Evolutionary conservation across 257 asterid species (phyloP).

Genomic region (Parsonsia alboflavescens): DNA sequence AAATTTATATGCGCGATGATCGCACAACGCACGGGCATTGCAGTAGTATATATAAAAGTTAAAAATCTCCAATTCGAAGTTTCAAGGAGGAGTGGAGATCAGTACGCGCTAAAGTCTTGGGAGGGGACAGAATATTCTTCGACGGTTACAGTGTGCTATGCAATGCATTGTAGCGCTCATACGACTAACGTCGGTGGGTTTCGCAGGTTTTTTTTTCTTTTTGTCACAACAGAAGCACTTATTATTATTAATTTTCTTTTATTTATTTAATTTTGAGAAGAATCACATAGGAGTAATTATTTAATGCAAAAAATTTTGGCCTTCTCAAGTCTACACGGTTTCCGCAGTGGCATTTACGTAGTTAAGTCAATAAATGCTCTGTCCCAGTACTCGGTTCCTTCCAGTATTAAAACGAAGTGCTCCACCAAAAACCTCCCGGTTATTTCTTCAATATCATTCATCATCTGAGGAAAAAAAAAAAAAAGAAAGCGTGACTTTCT

Average conservation of each 20-base stretch:
- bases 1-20: no score
- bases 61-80: no score
- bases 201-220: neutral
- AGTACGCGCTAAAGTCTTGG: no score
- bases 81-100: no score
- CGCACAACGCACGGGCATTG: no score
- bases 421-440: neutral
- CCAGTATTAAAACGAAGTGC: neutral
- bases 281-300: neutral
- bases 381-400: neutral
- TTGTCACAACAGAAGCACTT: neutral
- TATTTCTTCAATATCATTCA: neutral
- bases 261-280: no score
- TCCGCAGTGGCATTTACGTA: conserved; percentile 1
- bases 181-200: neutral
- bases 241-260: no score
- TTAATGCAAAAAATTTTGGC: neutral
- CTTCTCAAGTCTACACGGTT: neutral
- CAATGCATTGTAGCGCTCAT: no score
- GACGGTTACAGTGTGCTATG: no score
- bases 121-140: no score
- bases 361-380: neutral
- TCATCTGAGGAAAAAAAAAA: no score
- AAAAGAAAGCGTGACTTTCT: neutral
- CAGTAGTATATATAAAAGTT: no score